Conservation (phyloP, 2,329 filamentous ascomycete species). For the Aureobasidium sp. region DNA sequence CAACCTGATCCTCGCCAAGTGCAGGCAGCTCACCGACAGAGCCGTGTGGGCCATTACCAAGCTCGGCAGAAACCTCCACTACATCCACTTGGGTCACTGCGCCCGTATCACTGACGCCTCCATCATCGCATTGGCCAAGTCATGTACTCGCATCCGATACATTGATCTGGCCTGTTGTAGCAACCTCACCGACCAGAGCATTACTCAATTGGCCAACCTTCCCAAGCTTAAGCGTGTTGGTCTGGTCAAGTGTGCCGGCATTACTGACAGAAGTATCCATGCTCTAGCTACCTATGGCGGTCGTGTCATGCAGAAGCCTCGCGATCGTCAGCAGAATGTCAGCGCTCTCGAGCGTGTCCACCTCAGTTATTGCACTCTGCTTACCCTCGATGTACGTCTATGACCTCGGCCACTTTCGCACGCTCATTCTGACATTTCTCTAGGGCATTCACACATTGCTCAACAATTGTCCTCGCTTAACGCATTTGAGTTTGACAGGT, state of each 20-base stretch:
- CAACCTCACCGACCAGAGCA: conserved; percentile 78
- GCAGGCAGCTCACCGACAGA: conserved; percentile 81
- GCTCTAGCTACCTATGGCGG: conserved; percentile 59
- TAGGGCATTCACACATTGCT: conserved; percentile 86
- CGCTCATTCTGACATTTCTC: conserved; percentile 25
- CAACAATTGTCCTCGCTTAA: conserved; percentile 85
- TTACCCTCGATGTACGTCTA: conserved; percentile 67
- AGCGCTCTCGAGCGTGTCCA: conserved; percentile 86
- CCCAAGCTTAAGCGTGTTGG: conserved; percentile 94
- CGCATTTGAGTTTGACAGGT: conserved; percentile 88
- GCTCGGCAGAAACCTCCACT: conserved; percentile 92
- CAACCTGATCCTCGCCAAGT: conserved; percentile 92
- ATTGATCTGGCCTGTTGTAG: conserved; percentile 96
- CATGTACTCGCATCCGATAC: conserved; percentile 90
- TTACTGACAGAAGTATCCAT: conserved; percentile 84
- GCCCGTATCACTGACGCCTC: conserved; percentile 82
- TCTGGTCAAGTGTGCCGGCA: conserved; percentile 83
- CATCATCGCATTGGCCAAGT: conserved; percentile 73
- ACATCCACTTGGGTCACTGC: conserved; percentile 92
- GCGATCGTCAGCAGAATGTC: conserved; percentile 37
- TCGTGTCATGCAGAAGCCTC: conserved; percentile 19
- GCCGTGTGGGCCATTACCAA: conserved; percentile 81
- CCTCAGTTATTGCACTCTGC: conserved; percentile 83
- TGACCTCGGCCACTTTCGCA: no score
- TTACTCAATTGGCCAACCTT: conserved; percentile 73